Evolutionary conservation across 805 yeast species (phyloP).

Genomic region (Candida tallmaniae): DNA sequence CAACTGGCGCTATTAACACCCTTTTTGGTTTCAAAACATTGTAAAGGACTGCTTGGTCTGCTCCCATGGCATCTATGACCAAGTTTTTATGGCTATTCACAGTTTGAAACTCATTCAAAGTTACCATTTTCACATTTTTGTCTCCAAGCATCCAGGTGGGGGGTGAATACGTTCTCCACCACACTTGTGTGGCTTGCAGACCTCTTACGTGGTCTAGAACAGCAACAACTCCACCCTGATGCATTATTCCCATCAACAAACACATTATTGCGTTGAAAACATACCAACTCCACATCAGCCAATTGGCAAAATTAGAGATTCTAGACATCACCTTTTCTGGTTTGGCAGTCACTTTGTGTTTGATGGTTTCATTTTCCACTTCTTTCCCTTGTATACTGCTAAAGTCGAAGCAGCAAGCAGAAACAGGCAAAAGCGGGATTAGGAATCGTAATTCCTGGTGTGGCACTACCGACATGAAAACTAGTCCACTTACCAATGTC

Average conservation of each 20-base stretch:
- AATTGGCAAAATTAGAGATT: slow-evolving; percentile 13
- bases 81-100: slow-evolving; percentile 13
- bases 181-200: slow-evolving; percentile 43
- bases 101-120: slow-evolving; percentile 1
- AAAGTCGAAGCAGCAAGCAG: slow-evolving; percentile 54
- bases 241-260: slow-evolving; percentile 70
- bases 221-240: slow-evolving; percentile 87
- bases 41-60: slow-evolving; percentile 16
- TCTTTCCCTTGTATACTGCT: slow-evolving; percentile 11
- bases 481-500: slow-evolving; percentile 58
- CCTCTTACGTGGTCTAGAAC: slow-evolving; percentile 36
- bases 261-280: slow-evolving; percentile 58
- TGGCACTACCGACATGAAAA: slow-evolving; percentile 64
- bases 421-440: slow-evolving; percentile 70
- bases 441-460: slow-evolving; percentile 95
- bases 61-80: slow-evolving; percentile 49
- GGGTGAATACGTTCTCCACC: slow-evolving; percentile 96
- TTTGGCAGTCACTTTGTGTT: slow-evolving; percentile 6
- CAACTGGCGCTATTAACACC: slow-evolving; percentile 37
- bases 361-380: slow-evolving; percentile 7
- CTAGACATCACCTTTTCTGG: slow-evolving; percentile 8
- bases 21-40: slow-evolving; percentile 3
- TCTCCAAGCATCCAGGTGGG: slow-evolving; percentile 77
- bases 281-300: slow-evolving; percentile 45
- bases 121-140: slow-evolving; percentile 5